A percentile compares a stretch with the other conserved stretches of the same genome.
Evolutionary conservation across 2,329 filamentous ascomycete species (phyloP).

Genomic region (Colletotrichum sp.): DNA sequence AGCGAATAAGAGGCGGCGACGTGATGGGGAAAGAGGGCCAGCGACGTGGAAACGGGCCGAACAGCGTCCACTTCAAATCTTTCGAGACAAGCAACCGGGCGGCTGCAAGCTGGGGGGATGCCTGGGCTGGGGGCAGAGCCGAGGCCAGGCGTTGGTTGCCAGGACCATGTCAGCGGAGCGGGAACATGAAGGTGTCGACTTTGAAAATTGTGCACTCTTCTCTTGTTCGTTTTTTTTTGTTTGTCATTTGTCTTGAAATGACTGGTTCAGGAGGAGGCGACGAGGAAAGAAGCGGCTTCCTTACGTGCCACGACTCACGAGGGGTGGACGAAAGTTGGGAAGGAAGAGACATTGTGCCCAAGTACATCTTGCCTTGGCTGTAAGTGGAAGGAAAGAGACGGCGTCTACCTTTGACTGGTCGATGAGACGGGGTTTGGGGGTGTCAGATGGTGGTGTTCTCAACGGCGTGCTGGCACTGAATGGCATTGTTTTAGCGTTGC

Average conservation of each 20-base stretch:
- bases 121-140: background rate
- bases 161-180: background rate
- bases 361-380: background rate
- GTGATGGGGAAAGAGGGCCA: background rate
- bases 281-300: background rate
- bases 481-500: background rate
- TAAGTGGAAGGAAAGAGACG: background rate
- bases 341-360: background rate
- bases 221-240: background rate
- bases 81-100: background rate
- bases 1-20: background rate
- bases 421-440: background rate
- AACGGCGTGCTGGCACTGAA: background rate
- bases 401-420: background rate
- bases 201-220: background rate
- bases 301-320: background rate
- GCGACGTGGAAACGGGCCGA: slow-evolving; percentile 13
- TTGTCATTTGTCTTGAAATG: background rate
- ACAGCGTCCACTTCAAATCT: background rate
- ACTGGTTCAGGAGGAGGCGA: background rate
- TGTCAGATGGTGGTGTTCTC: background rate
- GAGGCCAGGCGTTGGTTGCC: background rate
- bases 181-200: background rate
- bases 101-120: background rate
- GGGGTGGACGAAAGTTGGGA: background rate